Evolutionary conservation across 768 basidiomycete genomes (phyloP), one percentile per base, ranked within the genome.

Genomic region (Pleurotus ostreatus): DNA sequence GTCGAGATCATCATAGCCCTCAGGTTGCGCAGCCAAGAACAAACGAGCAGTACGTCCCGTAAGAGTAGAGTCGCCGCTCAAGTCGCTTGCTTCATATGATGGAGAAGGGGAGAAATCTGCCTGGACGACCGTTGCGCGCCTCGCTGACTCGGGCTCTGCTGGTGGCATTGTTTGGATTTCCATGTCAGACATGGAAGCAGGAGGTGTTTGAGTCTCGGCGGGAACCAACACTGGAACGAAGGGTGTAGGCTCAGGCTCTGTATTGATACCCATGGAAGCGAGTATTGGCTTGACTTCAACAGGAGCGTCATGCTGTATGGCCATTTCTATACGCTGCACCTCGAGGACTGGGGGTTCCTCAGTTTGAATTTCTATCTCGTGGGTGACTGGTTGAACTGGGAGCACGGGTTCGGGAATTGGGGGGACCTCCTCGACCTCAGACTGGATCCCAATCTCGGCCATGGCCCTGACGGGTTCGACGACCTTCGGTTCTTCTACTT

Each of bases 91-190:
- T 13, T 6, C 25, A 56, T 63, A 63, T 51, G 70, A 61, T 49
- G 65, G 59, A 16, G 55, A 57, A 38, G 53, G 58, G 4, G 67
- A 66, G 46, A 77, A 62, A 55, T 83, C 76, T 25, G 69, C 67
- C 57, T 82, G 82, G 5, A 76, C 79, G 60, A 82, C 66, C 0
- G 82, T 82, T 25, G 75, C 71, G 55, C 76, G 71, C 41, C 77
- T 76, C 13, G 16, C 26, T 20, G 39, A 49, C 52, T 61, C 57
- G 16, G 26, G 43, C 30, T 61, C 34, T 34, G 30, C 30, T 11
- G 30, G 9, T 45, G 39, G 51, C 49, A 18, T 44, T 48, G n/a
- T n/a, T 16, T 49, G 25, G 48, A 49, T 49, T 13, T 44, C 43
- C 16, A 44, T 44, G 16, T 44, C 13, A 51, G 5, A 13, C 15